These are phyloP conservation scores for Annona cherimola DNA, from an alignment of 164 flowering plant species.

Conservation along the genomic window DNA sequence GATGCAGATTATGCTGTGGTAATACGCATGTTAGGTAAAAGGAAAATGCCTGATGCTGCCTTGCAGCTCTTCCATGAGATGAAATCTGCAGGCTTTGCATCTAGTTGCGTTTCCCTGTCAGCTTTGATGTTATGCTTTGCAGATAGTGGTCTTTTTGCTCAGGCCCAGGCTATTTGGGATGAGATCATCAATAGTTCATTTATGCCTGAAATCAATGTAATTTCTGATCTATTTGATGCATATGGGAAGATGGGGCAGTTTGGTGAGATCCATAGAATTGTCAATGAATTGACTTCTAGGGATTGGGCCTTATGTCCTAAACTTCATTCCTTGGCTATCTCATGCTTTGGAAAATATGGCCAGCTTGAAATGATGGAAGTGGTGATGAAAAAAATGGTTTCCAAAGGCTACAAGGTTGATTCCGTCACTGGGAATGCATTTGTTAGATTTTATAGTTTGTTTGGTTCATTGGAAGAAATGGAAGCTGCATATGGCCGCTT, in stretches of 20 bases:
- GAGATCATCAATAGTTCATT: constrained; percentile 55
- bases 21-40: constrained; percentile 19
- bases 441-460: constrained; percentile 46
- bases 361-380: constrained; percentile 67
- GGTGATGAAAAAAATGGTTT: constrained; percentile 50
- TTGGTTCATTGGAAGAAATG: constrained; percentile 61
- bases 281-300: constrained; percentile 38
- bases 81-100: constrained; percentile 29
- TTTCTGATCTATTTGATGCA: constrained; percentile 48
- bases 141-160: constrained; percentile 38
- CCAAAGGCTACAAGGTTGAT: constrained; percentile 45
- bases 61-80: constrained; percentile 31
- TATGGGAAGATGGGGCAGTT: constrained; percentile 45
- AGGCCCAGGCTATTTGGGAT: constrained; percentile 54
- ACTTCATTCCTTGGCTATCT: constrained; percentile 43
- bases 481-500: constrained; percentile 68
- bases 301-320: constrained; percentile 28
- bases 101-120: constrained; percentile 31
- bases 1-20: constrained; percentile 22
- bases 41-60: constrained; percentile 32
- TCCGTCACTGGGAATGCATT: constrained; percentile 66
- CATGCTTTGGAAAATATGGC: constrained; percentile 63
- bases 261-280: constrained; percentile 37
- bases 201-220: constrained; percentile 30
- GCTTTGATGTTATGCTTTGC: constrained; percentile 56